Conservation (phyloP, 179 eudicot species). For the Carnegiea gigantea region DNA sequence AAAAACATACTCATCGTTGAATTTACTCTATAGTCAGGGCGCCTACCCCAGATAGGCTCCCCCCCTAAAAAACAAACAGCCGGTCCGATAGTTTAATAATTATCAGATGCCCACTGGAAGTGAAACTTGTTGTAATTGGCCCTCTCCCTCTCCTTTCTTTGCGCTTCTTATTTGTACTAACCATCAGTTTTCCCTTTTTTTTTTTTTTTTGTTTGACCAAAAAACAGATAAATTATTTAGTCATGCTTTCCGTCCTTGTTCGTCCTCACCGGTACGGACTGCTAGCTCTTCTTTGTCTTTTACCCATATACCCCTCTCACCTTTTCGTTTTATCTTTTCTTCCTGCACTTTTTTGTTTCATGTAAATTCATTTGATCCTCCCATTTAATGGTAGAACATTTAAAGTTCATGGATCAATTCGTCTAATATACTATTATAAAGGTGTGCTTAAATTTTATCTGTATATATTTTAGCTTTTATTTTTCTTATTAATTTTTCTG, state of each 20-base stretch:
- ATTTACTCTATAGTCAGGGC: no score
- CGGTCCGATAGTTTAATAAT: slow-evolving; percentile 4
- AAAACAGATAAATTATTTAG: no score
- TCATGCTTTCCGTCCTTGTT: neutral
- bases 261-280: neutral
- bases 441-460: no score
- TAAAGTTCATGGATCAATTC: no score
- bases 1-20: no score
- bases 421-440: no score
- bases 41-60: neutral
- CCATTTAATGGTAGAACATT: no score
- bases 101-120: neutral
- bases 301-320: neutral
- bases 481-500: no score
- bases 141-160: neutral
- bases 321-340: neutral
- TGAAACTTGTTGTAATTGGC: neutral
- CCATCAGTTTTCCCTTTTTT: neutral
- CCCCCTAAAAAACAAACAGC: neutral
- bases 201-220: no score
- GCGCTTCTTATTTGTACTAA: neutral
- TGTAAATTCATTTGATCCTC: no score
- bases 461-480: no score
- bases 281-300: neutral
- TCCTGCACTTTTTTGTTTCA: no score